Evolutionary conservation across 2,329 filamentous ascomycete genomes (phyloP), one percentile per base, ranked within the genome.

Genomic region (Aspergillus carbonarius): DNA sequence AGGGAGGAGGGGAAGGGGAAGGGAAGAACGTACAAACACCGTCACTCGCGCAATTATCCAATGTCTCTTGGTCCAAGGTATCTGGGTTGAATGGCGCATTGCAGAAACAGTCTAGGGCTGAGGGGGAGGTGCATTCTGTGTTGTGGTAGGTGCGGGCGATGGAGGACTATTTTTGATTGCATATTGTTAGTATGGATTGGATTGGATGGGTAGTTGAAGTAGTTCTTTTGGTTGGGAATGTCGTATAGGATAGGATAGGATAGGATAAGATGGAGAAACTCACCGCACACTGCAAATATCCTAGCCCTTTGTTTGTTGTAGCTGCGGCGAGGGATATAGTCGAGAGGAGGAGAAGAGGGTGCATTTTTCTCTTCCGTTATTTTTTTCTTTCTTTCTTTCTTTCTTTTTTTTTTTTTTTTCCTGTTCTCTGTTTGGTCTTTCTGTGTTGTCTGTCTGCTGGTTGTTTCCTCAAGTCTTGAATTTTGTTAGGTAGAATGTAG

Each of bases 21-120:
- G 10, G 17, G 39, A 20, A 15, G 13, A 15, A 56, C 61, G 13
- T 60, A 63, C 61, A 32, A 17, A 63, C 59, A 27, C 54, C 59
- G 34, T 54, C 56, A 35, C 37, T 23, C 4, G 20, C 50, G 39
- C 56, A 63, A 7, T 23, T 20, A 2, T 58, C 54, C 51, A 51
- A 23, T 7, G 51, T 55, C 1, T 39, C 47, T 15, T 39, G 39
- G 12, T 32, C 46, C 34, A 47, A 6, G 0, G 10, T n/a, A n/a
- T 25, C 32, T 1, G 54, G 47, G 13, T 51, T 40, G 6, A 46
- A 50, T 10, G 54, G 46, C 7, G 54, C 39, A 4, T 56, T 54
- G 27, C 61, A 63, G 59, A 63, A 63, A 27, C 61, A 63, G 46
- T 63, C 54, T 4, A 63, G 57, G 34, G 54, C 59, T 10, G 57